Evolutionary conservation across 768 basidiomycete genomes (phyloP), one percentile per base, ranked within the genome.

Genomic region (Sarcomyxa edulis): DNA sequence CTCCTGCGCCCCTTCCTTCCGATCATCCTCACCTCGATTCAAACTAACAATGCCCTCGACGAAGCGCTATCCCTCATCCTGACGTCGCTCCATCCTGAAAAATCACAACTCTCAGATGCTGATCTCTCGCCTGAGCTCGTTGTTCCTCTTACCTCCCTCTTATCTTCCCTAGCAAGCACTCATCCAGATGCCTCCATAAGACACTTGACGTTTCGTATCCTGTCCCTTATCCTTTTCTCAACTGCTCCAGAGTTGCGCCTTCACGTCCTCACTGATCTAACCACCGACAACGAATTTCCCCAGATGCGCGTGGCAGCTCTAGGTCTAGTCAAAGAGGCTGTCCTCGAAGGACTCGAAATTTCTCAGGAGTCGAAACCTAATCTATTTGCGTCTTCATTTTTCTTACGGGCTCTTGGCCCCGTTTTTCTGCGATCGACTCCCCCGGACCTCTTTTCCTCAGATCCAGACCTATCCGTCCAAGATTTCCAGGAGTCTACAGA

Each of bases 221-320:
- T 87, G 7, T 72, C 78, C 1, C 58, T 70, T 27, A 54, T 81
- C 1, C 65, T 86, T 14, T 59, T 69, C 1, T 60, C 66, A 2
- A 58, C 71, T 3, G 72, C 75, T 1, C 56, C 74, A 0, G 48
- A 60, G 24, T 47, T 78, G 1, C 72, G 76, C 3, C 58, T 86
- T 11, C 69, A 74, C 28, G 57, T 80, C 7, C 64, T 88, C 3
- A 56, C 64, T 8, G 77, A 77, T 24, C 64, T 87, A 15, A 68
- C 74, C 12, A 48, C 50, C 2, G 65, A 76, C 40, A 55, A 56
- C 5, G 60, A 73, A 11, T 72, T 73, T 32, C 79, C 79, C 0
- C 80, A 83, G 49, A 83, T 88, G 69, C 70, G 78, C 7, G 74
- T 77, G 0, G 81, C 84, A 1, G 73, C 81, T 0, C 66, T 89